Conservation (phyloP, 768 basidiomycete species). For the Chalciporus piperatus region DNA sequence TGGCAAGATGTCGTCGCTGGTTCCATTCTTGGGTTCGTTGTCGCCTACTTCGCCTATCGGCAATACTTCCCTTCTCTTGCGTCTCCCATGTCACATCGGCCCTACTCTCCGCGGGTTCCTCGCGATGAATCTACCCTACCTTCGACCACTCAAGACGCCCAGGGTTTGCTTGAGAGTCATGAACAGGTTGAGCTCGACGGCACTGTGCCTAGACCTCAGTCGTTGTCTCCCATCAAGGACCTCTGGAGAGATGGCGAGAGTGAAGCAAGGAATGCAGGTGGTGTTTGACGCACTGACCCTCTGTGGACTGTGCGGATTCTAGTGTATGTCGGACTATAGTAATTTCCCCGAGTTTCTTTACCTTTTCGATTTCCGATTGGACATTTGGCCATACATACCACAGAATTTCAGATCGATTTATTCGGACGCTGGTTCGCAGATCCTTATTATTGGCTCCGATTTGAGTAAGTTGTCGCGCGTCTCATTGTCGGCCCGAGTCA, state of each 20-base stretch:
- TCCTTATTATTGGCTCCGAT: neutral
- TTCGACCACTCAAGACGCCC: slow-evolving; percentile 22
- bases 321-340: neutral
- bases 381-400: neutral
- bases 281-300: slow-evolving; percentile 7
- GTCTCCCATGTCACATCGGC: slow-evolving; percentile 61
- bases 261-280: slow-evolving; percentile 20
- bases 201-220: slow-evolving; percentile 9
- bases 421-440: neutral
- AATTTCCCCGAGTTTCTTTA: neutral
- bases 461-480: neutral
- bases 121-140: slow-evolving; percentile 45
- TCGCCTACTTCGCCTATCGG: slow-evolving; percentile 76
- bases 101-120: slow-evolving; percentile 65
- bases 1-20: slow-evolving; percentile 91
- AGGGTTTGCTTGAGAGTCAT: slow-evolving; percentile 11
- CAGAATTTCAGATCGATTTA: neutral
- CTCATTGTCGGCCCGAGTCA: no score
- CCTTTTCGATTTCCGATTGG: neutral
- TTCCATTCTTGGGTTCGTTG: slow-evolving; percentile 63
- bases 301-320: neutral
- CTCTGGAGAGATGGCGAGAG: slow-evolving; percentile 34
- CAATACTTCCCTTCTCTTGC: slow-evolving; percentile 81
- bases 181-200: slow-evolving; percentile 29
- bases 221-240: slow-evolving; percentile 6